These are phyloP conservation scores for Fomitopsis palustris DNA, from an alignment of 1,284 basidiomycete genomes.

Conservation along the genomic window DNA sequence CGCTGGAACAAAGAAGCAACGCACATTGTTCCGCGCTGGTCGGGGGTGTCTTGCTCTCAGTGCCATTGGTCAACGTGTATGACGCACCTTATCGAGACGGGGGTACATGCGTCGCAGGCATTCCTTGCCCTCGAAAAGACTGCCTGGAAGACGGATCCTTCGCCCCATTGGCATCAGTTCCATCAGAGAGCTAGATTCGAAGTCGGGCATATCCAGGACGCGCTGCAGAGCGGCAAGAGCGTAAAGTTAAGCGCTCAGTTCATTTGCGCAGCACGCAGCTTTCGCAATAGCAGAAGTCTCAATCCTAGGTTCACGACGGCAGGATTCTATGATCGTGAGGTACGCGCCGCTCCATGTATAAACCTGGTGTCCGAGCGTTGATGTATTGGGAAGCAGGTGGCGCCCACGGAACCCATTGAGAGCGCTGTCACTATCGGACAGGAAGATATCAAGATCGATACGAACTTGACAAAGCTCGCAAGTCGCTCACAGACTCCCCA, in stretches of 20 bases:
- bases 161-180: not conserved
- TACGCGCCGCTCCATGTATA: not conserved
- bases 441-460: too few species aligned
- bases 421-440: too few species aligned
- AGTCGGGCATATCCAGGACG: not conserved
- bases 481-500: too few species aligned
- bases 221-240: not conserved
- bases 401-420: too few species aligned
- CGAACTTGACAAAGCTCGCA: too few species aligned
- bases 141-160: not conserved
- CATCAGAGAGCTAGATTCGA: not conserved
- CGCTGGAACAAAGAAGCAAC: not conserved
- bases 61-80: not conserved
- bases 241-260: slow-evolving; percentile 30
- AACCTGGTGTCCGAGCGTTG: not conserved
- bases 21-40: not conserved
- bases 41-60: not conserved
- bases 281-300: not conserved
- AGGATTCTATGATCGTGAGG: slow-evolving; percentile 3
- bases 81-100: not conserved
- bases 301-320: not conserved
- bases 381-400: too few species aligned
- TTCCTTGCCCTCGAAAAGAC: not conserved
- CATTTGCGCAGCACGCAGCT: slow-evolving; percentile 31
- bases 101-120: not conserved